Evolutionary conservation across 2,329 filamentous ascomycete genomes (phyloP).

Genomic region (Colletotrichum higginsianum): DNA sequence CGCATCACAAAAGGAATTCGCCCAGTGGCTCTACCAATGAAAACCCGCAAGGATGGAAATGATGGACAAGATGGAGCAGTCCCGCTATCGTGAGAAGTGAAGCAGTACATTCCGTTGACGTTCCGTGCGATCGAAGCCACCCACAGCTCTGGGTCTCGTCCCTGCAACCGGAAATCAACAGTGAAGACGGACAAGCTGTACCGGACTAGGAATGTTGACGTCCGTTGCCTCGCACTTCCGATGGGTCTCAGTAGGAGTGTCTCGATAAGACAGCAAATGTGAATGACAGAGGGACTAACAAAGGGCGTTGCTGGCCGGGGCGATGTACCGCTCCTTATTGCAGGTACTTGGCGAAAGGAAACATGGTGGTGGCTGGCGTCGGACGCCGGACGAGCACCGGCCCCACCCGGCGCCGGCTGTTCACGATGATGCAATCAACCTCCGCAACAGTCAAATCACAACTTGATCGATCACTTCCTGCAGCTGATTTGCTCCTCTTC

Average conservation of each 20-base stretch:
- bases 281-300: no score
- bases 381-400: no score
- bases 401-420: no score
- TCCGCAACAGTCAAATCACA: no score
- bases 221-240: neutral
- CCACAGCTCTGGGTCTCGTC: neutral
- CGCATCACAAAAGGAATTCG: constrained; percentile 4
- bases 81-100: neutral
- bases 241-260: neutral
- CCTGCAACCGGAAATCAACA: neutral
- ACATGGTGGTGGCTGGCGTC: no score
- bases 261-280: no score
- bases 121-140: neutral
- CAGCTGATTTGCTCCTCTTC: no score
- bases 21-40: neutral
- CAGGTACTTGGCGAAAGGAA: no score
- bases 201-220: neutral
- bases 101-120: neutral
- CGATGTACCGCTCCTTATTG: no score
- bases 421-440: no score
- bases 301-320: no score
- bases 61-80: neutral
- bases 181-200: neutral
- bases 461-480: no score
- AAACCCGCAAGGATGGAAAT: neutral